Evolutionary conservation across 768 basidiomycete species (phyloP).

Genomic region (Hericium coralloides): DNA sequence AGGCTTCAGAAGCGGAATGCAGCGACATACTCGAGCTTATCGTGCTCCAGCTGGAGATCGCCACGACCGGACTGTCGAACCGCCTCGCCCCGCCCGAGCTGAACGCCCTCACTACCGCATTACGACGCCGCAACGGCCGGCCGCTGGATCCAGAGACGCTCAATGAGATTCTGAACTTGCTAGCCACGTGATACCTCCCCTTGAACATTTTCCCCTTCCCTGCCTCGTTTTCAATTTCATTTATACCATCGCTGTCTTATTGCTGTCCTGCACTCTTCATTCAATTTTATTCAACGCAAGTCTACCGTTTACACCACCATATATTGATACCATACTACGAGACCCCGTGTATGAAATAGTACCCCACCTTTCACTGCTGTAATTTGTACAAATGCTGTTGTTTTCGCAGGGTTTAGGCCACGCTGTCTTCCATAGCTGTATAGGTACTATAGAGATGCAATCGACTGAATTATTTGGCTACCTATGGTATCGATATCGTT

Average conservation of each 20-base stretch:
- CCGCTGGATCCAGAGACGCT: conserved; percentile 7
- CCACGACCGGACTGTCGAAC: conserved; percentile 18
- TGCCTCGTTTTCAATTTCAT: background rate
- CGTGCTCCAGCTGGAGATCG: conserved; percentile 68
- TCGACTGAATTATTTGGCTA: background rate
- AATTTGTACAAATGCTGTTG: conserved; percentile 1
- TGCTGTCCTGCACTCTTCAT: background rate
- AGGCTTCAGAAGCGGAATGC: conserved; percentile 64
- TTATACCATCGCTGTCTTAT: background rate
- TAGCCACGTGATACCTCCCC: conserved; percentile 1
- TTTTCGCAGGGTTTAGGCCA: background rate
- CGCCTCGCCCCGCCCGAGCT: conserved; percentile 3
- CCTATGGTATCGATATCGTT: background rate
- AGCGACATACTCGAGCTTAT: conserved; percentile 71
- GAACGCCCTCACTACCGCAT: background rate
- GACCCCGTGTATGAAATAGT: background rate
- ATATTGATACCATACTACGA: conserved; percentile 3
- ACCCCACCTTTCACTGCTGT: background rate
- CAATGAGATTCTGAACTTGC: conserved; percentile 8
- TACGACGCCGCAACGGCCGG: conserved; percentile 2
- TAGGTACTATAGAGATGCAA: background rate
- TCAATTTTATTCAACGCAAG: background rate
- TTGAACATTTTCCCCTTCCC: background rate
- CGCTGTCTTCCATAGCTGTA: background rate
- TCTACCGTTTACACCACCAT: background rate